Evolutionary conservation across 192 early-diverging fungal genomes (phyloP), one percentile per base, ranked within the genome.

Genomic region (Chytriomyces sp.): DNA sequence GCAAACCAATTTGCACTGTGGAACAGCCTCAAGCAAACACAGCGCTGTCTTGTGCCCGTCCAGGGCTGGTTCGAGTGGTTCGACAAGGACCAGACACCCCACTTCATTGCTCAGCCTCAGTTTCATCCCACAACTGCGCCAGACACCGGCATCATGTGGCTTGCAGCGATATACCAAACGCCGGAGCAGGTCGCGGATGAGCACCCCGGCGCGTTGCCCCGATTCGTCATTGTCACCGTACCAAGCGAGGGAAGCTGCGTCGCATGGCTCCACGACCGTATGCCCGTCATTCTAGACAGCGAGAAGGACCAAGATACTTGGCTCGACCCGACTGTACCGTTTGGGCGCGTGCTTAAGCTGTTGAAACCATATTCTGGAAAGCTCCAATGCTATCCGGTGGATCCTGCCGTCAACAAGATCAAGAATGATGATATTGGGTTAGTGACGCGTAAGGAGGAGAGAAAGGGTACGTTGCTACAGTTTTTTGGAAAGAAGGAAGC

Each of bases 111-210:
- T 32, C 25, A 39, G 17, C 22, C 12, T 8, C 26, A 56, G 55
- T 52, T 70, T 14, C 14, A 19, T 17, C 1, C 0, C 37, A 39
- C 22, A 30, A 57, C 12, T 55, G 61, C 61, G 59, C 22, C 22
- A 22, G 67, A 28, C 19, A 37, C 52, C 56, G 54, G 44, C 52
- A 56, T 82, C 28, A 30, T 80, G 72, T 74, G 37, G 49, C 68
- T 80, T 40, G 81, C 78, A 10, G 77, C 72, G 7, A 31, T 82
- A 5, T 82, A 59, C 79, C 93, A 92, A 25, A 86, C 87, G 70
- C 86, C 84, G 38, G 85, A 85, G 81, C 81, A n/a, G 80, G n/a
- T n/a, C n/a, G n/a, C n/a, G n/a, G n/a, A n/a, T n/a, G 80, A 52
- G 59, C 76, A 39, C 19, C 30, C 30, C 25, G 2, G 8, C 12